Evolutionary conservation across 257 asterid genomes (phyloP).

Genomic region (Avicennia marina): DNA sequence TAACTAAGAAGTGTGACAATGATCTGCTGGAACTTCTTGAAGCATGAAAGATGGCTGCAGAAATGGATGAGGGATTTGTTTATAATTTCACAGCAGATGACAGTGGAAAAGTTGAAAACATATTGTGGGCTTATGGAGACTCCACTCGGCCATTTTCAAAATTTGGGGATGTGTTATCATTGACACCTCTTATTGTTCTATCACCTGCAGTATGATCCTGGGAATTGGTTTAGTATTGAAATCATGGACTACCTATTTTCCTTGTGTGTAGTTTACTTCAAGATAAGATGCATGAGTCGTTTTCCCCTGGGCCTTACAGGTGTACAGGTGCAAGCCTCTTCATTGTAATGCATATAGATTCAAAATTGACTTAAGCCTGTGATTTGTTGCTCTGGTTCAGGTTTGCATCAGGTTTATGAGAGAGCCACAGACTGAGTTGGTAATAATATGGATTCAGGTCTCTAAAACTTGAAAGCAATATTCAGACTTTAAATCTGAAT

Average conservation of each 20-base stretch:
- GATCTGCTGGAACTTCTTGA: conserved; percentile 56
- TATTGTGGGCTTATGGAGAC: conserved; percentile 57
- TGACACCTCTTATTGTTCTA: conserved; percentile 55
- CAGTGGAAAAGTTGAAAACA: conserved; percentile 55
- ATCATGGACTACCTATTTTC: conserved; percentile 48
- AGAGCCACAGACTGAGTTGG: conserved; percentile 47
- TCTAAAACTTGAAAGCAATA: conserved; percentile 52
- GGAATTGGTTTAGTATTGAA: conserved; percentile 65
- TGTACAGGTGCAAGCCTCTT: conserved; percentile 25
- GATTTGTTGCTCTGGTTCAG: conserved; percentile 28
- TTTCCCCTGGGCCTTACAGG: conserved; percentile 75
- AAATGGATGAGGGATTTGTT: conserved; percentile 44
- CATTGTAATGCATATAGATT: conserved; percentile 4
- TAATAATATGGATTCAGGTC: conserved; percentile 60
- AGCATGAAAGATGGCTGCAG: conserved; percentile 46
- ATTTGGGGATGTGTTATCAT: conserved; percentile 60
- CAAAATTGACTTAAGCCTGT: conserved; percentile 9
- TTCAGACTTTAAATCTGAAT: conserved; percentile 55
- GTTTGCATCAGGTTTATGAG: conserved; percentile 54
- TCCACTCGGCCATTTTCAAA: conserved; percentile 46
- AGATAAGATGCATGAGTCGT: conserved; percentile 55
- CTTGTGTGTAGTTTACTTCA: conserved; percentile 60
- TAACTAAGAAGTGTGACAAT: no score
- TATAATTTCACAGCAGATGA: conserved; percentile 45
- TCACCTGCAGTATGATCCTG: conserved; percentile 51